Conservation (phyloP, 2,329 filamentous ascomycete genomes). For the Pyricularia sp. region DNA sequence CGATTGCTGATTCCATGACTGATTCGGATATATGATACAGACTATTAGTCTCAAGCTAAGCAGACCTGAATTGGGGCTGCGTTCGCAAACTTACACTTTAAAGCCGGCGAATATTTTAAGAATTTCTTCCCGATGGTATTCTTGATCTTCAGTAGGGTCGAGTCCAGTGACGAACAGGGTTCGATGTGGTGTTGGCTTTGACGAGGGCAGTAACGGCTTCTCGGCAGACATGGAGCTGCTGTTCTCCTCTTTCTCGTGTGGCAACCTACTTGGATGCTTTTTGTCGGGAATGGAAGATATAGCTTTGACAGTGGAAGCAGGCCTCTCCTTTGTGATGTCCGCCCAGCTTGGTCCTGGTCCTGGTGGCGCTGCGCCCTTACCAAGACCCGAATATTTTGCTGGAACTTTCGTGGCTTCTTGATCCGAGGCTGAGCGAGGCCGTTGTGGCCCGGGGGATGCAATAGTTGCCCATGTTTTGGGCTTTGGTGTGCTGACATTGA, state of each 20-base stretch:
- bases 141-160: neutral
- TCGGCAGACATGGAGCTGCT: neutral
- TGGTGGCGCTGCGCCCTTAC: neutral
- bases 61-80: neutral
- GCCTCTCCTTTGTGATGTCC: neutral
- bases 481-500: neutral
- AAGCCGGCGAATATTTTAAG: neutral
- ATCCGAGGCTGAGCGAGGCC: neutral
- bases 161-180: neutral
- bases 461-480: neutral
- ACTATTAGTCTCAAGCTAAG: neutral
- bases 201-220: neutral
- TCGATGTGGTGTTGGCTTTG: neutral
- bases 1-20: neutral
- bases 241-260: neutral
- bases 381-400: neutral
- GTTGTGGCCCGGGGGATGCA: neutral
- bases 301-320: neutral
- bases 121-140: neutral
- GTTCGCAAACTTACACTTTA: neutral
- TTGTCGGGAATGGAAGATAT: neutral
- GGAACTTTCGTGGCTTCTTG: neutral
- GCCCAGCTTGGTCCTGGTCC: neutral
- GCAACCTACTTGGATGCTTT: neutral
- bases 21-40: neutral